These are phyloP conservation scores for Candida neerlandica DNA, from an alignment of 1,139 yeast species.

Conservation along the genomic window DNA sequence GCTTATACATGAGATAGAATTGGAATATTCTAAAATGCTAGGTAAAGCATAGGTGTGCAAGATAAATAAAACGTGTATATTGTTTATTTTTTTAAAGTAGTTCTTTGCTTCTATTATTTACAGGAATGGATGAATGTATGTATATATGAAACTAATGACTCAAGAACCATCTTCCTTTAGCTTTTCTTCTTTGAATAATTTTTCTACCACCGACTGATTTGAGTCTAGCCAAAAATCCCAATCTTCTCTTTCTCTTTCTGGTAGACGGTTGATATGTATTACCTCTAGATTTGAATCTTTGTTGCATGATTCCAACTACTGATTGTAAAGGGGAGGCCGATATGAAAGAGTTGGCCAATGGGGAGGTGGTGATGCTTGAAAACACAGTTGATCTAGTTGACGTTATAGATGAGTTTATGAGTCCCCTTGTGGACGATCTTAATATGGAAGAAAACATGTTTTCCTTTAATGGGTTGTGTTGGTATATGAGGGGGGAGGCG, in stretches of 20 bases:
- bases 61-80: conserved; percentile 1
- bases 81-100: not conserved
- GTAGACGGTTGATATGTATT: conserved; percentile 95
- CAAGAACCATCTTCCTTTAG: conserved; percentile 93
- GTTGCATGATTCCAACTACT: conserved; percentile 45
- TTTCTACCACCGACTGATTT: conserved; percentile 78
- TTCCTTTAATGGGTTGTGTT: not conserved
- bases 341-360: conserved; percentile 6
- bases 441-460: conserved; percentile 15
- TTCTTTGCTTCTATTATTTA: conserved; percentile 9
- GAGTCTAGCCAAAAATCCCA: conserved; percentile 90
- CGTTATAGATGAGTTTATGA: conserved; percentile 4
- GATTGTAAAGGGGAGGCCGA: conserved; percentile 24
- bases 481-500: not conserved
- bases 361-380: not conserved
- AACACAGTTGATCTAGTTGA: conserved; percentile 8
- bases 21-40: conserved; percentile 49
- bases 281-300: conserved; percentile 88
- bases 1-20: conserved; percentile 63
- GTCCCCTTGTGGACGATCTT: conserved; percentile 12
- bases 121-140: conserved; percentile 5
- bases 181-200: conserved; percentile 74
- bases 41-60: conserved; percentile 35
- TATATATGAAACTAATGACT: conserved; percentile 51
- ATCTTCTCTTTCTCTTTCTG: conserved; percentile 82